phyloP scores from a whole-genome alignment of 495 filamentous ascomycete species.

The Hypoxylon intermedium region DNA sequence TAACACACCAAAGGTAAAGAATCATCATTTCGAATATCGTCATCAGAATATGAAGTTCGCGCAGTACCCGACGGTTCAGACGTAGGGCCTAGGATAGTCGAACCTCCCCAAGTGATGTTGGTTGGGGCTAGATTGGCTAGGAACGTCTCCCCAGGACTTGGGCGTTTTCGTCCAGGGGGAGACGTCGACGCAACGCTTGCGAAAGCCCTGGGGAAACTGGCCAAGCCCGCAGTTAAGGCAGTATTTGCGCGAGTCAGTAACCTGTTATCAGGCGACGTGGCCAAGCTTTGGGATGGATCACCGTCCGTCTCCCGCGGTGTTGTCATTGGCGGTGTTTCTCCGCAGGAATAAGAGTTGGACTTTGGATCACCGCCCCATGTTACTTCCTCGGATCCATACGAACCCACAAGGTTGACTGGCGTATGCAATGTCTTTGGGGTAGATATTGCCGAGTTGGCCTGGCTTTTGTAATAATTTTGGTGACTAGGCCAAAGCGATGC shows the following conservation, averaged over 20 bases:
- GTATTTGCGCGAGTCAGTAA: conserved; percentile 60
- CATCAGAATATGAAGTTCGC: conserved; percentile 56
- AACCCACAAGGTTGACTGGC: conserved; percentile 64
- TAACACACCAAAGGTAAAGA: conserved; percentile 50
- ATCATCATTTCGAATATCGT: conserved; percentile 52
- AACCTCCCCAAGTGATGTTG: conserved; percentile 70
- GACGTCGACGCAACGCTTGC: conserved; percentile 71
- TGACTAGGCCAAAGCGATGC: conserved; percentile 60
- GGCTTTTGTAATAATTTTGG: conserved; percentile 43
- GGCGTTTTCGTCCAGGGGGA: conserved; percentile 74
- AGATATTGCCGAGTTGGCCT: conserved; percentile 57
- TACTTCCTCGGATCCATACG: conserved; percentile 64
- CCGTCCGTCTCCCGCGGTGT: conserved; percentile 43
- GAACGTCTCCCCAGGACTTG: conserved; percentile 71
- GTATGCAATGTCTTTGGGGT: conserved; percentile 67
- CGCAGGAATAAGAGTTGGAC: conserved; percentile 62
- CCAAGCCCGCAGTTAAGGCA: conserved; percentile 68
- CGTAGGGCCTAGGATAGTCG: conserved; percentile 62
- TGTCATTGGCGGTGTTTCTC: conserved; percentile 70
- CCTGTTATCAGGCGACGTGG: conserved; percentile 73
- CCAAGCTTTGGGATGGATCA: conserved; percentile 64
- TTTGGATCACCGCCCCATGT: conserved; percentile 57
- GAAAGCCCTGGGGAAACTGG: conserved; percentile 75
- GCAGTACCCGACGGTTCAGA: conserved; percentile 51
- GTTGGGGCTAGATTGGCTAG: conserved; percentile 65